phyloP scores from a whole-genome alignment of 139 green algal genomes.

The Chlamydomonas eustigma region DNA sequence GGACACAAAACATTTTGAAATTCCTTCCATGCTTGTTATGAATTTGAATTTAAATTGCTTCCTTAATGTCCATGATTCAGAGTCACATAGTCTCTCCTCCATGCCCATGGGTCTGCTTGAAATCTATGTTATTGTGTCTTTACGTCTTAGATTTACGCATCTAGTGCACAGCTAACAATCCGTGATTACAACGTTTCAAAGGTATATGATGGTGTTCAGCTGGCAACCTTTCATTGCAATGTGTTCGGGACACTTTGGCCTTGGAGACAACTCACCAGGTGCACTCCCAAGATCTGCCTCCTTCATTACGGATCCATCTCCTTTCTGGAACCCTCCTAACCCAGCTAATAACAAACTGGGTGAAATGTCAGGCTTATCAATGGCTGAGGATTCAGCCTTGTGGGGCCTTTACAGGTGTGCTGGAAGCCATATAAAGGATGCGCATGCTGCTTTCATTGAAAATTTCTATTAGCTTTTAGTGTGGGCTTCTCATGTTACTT shows the following conservation, averaged over 20 bases:
- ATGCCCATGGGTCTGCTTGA: background rate
- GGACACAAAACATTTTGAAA: too few relatives aligned
- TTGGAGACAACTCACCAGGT: constrained; percentile 12
- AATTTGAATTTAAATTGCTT: too few relatives aligned
- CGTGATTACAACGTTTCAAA: too few relatives aligned
- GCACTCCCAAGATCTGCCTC: background rate
- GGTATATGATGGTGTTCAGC: constrained; percentile 31
- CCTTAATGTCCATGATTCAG: background rate
- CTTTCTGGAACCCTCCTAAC: constrained; percentile 38
- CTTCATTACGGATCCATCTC: constrained; percentile 34
- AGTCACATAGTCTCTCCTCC: background rate
- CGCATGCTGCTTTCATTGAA: too few relatives aligned
- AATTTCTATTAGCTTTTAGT: too few relatives aligned
- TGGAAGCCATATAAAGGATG: too few relatives aligned
- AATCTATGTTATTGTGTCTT: too few relatives aligned
- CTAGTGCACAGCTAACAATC: too few relatives aligned
- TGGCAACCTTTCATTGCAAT: constrained; percentile 41
- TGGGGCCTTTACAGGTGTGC: constrained; percentile 67
- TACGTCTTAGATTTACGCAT: too few relatives aligned
- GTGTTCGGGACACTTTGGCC: constrained; percentile 27
- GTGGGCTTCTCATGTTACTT: too few relatives aligned
- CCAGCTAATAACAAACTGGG: constrained; percentile 12
- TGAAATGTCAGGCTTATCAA: constrained; percentile 29
- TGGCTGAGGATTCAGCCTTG: constrained; percentile 44
- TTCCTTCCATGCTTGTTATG: too few relatives aligned